phyloP scores from a whole-genome alignment of 106 monocot species.

The Allium fistulosum region DNA sequence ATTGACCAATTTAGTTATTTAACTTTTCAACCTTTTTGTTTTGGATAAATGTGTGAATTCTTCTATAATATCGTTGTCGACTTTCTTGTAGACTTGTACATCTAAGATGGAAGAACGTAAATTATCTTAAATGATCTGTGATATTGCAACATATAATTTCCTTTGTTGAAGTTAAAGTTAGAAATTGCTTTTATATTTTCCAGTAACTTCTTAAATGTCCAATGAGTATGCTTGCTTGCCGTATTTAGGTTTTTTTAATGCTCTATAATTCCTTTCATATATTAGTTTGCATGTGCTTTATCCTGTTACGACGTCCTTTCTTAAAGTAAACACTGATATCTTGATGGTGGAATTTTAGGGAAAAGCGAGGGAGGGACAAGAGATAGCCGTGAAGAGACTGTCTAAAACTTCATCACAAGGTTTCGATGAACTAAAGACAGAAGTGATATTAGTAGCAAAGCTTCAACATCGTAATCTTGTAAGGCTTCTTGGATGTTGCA shows the following conservation, averaged over 20 bases:
- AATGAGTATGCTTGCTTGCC: too few relatives aligned
- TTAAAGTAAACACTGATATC: too few relatives aligned
- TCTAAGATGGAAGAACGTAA: too few relatives aligned
- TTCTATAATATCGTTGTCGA: neutral
- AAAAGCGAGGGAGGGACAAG: constrained; percentile 6
- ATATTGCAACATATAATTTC: too few relatives aligned
- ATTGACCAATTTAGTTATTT: neutral
- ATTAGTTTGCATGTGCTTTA: too few relatives aligned
- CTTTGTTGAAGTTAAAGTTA: too few relatives aligned
- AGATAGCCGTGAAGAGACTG: constrained; percentile 31
- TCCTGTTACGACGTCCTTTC: neutral
- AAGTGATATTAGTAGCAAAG: constrained; percentile 18
- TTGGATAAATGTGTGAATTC: neutral
- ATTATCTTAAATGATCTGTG: too few relatives aligned
- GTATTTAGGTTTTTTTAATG: too few relatives aligned
- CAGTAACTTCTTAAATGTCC: too few relatives aligned
- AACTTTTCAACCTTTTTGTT: neutral
- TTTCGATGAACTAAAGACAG: constrained; percentile 22
- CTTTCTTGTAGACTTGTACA: neutral
- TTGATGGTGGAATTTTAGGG: constrained; percentile 11
- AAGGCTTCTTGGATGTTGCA: constrained; percentile 19
- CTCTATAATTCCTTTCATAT: neutral
- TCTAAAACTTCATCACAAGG: constrained; percentile 21
- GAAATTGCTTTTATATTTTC: neutral
- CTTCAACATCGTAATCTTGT: constrained; percentile 33